phyloP scores from a whole-genome alignment of 2,329 filamentous ascomycete species.

The Magnaporthiopsis incrustans region DNA sequence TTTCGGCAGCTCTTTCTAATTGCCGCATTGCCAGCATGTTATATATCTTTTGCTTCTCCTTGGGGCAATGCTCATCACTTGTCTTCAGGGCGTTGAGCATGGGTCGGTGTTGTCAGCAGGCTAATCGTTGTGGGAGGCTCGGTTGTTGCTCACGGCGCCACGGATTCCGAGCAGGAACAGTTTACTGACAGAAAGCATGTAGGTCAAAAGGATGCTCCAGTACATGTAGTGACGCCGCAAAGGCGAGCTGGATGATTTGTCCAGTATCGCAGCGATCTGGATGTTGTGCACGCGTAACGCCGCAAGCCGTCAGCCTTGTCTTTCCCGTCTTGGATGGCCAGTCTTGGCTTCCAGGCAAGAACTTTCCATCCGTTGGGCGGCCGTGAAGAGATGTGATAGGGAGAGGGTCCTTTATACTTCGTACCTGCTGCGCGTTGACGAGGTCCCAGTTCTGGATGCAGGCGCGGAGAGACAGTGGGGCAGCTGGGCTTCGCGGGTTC shows the following conservation, averaged over 20 bases:
- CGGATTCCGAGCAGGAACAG: neutral
- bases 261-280: conserved; percentile 46
- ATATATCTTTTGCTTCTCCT: conserved; percentile 43
- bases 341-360: neutral
- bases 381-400: too few relatives aligned
- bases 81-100: conserved; percentile 23
- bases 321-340: neutral
- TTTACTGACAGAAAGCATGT: conserved; percentile 42
- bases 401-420: neutral
- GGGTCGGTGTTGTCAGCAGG: neutral
- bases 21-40: conserved; percentile 42
- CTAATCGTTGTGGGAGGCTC: neutral
- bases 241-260: conserved; percentile 36
- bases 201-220: conserved; percentile 46
- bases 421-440: conserved; percentile 47
- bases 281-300: neutral
- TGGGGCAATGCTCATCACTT: conserved; percentile 34
- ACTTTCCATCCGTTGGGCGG: too few relatives aligned
- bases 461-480: conserved; percentile 38
- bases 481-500: conserved; percentile 34
- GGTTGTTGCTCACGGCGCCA: neutral
- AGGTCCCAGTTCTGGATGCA: conserved; percentile 49
- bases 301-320: neutral
- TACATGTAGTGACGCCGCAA: conserved; percentile 42
- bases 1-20: conserved; percentile 40